Evolutionary conservation across 2,329 filamentous ascomycete species (phyloP).

Genomic region (Aspergillus carbonarius): DNA sequence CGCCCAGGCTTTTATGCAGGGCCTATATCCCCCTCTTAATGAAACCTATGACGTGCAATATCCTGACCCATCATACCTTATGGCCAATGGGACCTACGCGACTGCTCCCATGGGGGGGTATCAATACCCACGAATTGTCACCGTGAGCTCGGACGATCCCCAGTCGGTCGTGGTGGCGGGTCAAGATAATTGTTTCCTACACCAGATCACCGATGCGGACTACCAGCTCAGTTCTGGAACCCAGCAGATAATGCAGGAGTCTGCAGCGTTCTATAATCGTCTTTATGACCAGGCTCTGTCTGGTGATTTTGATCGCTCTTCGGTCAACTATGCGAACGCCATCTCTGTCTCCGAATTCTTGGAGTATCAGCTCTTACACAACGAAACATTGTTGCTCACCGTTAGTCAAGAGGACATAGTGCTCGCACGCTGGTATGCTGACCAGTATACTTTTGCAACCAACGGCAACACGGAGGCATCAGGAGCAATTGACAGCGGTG

Average conservation of each 20-base stretch:
- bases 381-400: conserved; percentile 41
- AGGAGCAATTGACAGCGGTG: conserved; percentile 23
- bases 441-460: conserved; percentile 49
- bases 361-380: conserved; percentile 55
- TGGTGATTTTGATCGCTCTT: conserved; percentile 38
- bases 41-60: conserved; percentile 34
- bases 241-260: conserved; percentile 36
- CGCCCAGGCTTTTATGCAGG: conserved; percentile 62
- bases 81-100: conserved; percentile 51
- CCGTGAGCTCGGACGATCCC: conserved; percentile 47
- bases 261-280: conserved; percentile 46
- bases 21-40: conserved; percentile 56
- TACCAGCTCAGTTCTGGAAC: conserved; percentile 48
- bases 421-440: conserved; percentile 48
- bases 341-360: conserved; percentile 58
- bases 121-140: conserved; percentile 55
- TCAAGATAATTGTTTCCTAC: conserved; percentile 44
- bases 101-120: conserved; percentile 56
- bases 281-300: conserved; percentile 47
- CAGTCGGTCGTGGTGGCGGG: conserved; percentile 53
- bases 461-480: conserved; percentile 46
- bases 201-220: conserved; percentile 35
- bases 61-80: conserved; percentile 37
- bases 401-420: conserved; percentile 33
- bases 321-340: conserved; percentile 53